phyloP scores from a whole-genome alignment of 116 monocot genomes.

The Posidonia oceanica region DNA sequence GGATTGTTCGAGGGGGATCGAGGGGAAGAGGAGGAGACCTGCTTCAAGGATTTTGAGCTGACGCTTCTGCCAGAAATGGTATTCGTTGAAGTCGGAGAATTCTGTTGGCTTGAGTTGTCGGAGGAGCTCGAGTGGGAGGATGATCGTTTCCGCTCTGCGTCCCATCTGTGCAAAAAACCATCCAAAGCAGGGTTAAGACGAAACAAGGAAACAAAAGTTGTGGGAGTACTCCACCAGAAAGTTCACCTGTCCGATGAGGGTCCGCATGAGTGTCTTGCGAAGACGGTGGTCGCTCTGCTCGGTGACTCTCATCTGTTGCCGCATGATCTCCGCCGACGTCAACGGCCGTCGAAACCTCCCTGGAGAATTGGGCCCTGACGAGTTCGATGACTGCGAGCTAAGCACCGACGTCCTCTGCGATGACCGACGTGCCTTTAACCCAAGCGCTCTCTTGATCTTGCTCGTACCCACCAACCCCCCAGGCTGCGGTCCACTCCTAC shows the following conservation, averaged over 20 bases:
- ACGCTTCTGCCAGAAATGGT: conserved; percentile 88
- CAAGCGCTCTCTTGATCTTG: conserved; percentile 65
- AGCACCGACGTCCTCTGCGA: conserved; percentile 25
- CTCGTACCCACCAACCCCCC: conserved; percentile 17
- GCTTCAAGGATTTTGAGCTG: conserved; percentile 82
- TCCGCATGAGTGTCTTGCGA: conserved; percentile 46
- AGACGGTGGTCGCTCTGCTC: conserved; percentile 54
- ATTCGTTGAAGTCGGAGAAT: conserved; percentile 58
- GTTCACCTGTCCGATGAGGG: conserved; percentile 51
- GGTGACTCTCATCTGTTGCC: conserved; percentile 61
- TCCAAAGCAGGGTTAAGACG: not conserved
- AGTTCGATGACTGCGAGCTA: conserved; percentile 1
- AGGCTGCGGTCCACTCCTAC: conserved; percentile 16
- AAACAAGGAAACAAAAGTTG: not conserved
- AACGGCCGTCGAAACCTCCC: conserved; percentile 44
- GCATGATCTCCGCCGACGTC: conserved; percentile 91
- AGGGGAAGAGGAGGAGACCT: conserved; percentile 55
- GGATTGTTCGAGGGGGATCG: conserved; percentile 43
- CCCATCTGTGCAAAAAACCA: conserved; percentile 28
- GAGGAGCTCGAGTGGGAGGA: conserved; percentile 90
- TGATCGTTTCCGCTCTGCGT: conserved; percentile 64
- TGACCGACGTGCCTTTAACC: conserved; percentile 46
- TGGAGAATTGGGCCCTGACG: conserved; percentile 11
- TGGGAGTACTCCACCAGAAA: not conserved
- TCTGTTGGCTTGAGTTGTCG: conserved; percentile 84